Base-by-base conservation (phyloP, 192 early-diverging fungal genomes). In the Jimgerdemannia flammicorona region DNA sequence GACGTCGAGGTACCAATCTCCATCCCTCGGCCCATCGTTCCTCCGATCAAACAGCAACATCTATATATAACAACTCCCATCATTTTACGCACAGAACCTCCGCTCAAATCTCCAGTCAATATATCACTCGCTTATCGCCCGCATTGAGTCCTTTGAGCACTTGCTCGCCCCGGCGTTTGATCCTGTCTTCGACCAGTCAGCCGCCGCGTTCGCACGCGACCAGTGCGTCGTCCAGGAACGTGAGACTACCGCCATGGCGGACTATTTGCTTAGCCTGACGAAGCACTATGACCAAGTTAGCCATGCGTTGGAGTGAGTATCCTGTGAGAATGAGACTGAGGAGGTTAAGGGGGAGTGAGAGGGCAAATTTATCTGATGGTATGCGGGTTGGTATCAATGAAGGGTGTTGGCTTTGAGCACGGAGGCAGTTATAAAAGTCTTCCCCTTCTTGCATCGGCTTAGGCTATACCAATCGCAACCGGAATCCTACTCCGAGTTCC, bases 231-330 rank as follows among this genome's bases (percentile, higher is more conserved):
- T 83, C 3, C 86, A 88, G 67, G 86, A 88, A 72, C 73, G 77
- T 3, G 81, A 85, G 17, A 84, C 82, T 2, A 74, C 74, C 0
- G 76, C 73, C 0, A 88, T 88, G 86, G 86, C 86, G 9, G 86
- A 84, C 49, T 81, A 80, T 3, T 69, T 88, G 42, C 79, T 77
- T 9, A 84, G 84, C 64, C 49, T 87, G 44, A 82, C 83, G 0
- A 84, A 85, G 18, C 86, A 87, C 67, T 87, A 85, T 68, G 84
- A 84, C 44, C 86, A 87, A 76, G 75, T 87, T 3, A 79, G 78
- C 4, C 72, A 81, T 41, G 83, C 85, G 3, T 74, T 85, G 18
- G 79, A 77, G 86, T 87, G 78, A 7, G 74, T 44, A 39, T 4
- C 64, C 29, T 29, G 29, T 29, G 29, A 29, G 29, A 29, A 29